These are phyloP conservation scores for Wickerhamomyces sydowiorum DNA, from an alignment of 805 yeast genomes.

Conservation along the genomic window DNA sequence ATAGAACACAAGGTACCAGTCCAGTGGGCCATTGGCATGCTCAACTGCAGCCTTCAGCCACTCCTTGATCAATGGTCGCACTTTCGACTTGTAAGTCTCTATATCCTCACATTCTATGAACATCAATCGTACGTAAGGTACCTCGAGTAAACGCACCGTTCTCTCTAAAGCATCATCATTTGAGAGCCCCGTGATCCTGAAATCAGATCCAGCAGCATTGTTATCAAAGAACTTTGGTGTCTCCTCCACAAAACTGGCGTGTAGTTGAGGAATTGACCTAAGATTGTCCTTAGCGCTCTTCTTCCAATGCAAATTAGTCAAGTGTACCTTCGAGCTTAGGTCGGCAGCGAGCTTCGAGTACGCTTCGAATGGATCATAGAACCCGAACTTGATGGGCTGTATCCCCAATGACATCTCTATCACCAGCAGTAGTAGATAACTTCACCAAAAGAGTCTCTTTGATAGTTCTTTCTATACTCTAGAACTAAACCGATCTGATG, in stretches of 20 bases:
- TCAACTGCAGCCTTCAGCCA: slow-evolving; percentile 56
- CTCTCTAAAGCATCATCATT: not conserved
- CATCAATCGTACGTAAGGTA: slow-evolving; percentile 61
- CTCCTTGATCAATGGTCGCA: slow-evolving; percentile 73
- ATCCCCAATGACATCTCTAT: not conserved
- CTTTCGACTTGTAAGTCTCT: slow-evolving; percentile 74
- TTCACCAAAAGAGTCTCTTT: too few relatives aligned
- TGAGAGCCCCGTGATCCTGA: not conserved
- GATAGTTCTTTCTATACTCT: too few relatives aligned
- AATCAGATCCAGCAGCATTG: not conserved
- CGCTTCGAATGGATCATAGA: slow-evolving; percentile 70
- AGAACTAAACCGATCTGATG: not conserved
- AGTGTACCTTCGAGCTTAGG: slow-evolving; percentile 42
- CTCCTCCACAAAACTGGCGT: slow-evolving; percentile 52
- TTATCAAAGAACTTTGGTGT: slow-evolving; percentile 33
- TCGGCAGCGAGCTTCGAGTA: slow-evolving; percentile 39
- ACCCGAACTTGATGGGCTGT: slow-evolving; percentile 37
- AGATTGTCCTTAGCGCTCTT: slow-evolving; percentile 42
- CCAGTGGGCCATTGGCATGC: slow-evolving; percentile 39
- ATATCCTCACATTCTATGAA: slow-evolving; percentile 59
- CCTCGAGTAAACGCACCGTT: slow-evolving; percentile 5
- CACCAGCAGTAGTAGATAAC: not conserved
- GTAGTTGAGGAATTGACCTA: slow-evolving; percentile 57
- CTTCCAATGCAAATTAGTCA: slow-evolving; percentile 71
- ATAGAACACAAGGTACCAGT: slow-evolving; percentile 57